A percentile compares a stretch with the other conserved stretches of the same genome.
These are phyloP conservation scores for Beauveria sp. DNA, from an alignment of 2,329 filamentous ascomycete genomes.

Conservation along the genomic window DNA sequence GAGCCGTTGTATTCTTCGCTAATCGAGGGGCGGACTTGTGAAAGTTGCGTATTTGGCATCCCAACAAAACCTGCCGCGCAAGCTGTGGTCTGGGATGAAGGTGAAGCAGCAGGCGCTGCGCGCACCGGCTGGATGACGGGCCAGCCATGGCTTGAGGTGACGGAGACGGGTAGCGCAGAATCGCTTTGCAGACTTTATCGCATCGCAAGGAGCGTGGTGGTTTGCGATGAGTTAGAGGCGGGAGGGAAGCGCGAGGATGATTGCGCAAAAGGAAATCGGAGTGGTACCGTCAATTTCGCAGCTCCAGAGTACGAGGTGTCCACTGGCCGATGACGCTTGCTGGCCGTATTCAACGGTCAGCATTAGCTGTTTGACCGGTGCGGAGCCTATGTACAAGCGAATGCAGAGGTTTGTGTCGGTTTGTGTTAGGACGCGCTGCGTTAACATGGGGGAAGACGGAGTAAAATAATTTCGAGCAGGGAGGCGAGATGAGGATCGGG, in stretches of 20 bases:
- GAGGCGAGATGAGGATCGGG: constrained; percentile 7
- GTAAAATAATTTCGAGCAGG: background rate
- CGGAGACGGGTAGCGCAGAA: background rate
- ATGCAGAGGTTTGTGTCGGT: background rate
- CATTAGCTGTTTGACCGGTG: background rate
- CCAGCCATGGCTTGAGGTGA: constrained; percentile 12
- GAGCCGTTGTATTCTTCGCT: background rate
- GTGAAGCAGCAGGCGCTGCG: constrained; percentile 11
- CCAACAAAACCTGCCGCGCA: background rate
- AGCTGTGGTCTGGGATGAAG: background rate
- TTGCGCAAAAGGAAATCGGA: background rate
- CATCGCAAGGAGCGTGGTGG: background rate
- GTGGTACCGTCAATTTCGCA: background rate
- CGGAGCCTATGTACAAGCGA: background rate
- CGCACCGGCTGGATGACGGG: constrained; percentile 11
- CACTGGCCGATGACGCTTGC: background rate
- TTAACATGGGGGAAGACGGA: background rate
- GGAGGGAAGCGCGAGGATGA: background rate
- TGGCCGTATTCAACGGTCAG: background rate
- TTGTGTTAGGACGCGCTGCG: background rate
- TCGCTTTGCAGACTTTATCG: background rate
- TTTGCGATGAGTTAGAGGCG: background rate
- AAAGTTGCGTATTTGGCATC: background rate
- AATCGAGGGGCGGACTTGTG: background rate
- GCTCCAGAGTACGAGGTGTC: background rate